These are phyloP conservation scores for Salvia splendens DNA, from an alignment of 257 asterid genomes.

Conservation along the genomic window DNA sequence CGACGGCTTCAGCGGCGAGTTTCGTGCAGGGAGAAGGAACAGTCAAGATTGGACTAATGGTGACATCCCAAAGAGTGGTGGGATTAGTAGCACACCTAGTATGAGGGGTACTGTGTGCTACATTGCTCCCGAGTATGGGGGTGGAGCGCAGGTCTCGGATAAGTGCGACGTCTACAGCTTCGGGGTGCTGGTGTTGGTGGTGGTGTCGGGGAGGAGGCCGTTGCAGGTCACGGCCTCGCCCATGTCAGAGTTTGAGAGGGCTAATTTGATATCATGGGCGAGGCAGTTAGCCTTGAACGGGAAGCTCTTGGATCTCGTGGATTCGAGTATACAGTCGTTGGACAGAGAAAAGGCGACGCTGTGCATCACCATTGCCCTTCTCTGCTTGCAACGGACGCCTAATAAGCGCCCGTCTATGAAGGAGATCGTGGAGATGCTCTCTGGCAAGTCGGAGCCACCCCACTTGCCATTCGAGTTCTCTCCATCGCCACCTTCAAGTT, in stretches of 20 bases:
- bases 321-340: conserved; percentile 54
- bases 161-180: conserved; percentile 91
- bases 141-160: conserved; percentile 67
- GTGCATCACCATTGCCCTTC: conserved; percentile 76
- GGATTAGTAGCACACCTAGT: conserved; percentile 93
- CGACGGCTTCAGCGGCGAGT: conserved; percentile 85
- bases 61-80: conserved; percentile 81
- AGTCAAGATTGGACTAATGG: conserved; percentile 80
- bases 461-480: conserved; percentile 86
- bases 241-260: conserved; percentile 87
- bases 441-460: conserved; percentile 83
- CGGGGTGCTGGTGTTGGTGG: conserved; percentile 76
- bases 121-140: conserved; percentile 81
- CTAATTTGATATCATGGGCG: conserved; percentile 92
- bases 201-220: conserved; percentile 89
- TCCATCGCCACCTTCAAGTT: conserved; percentile 81
- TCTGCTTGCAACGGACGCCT: conserved; percentile 79
- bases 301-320: conserved; percentile 74
- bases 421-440: conserved; percentile 79
- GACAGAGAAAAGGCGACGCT: conserved; percentile 61
- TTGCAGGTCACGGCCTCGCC: conserved; percentile 93
- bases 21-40: conserved; percentile 60
- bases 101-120: conserved; percentile 97
- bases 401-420: conserved; percentile 73
- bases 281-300: conserved; percentile 77